phyloP scores from a whole-genome alignment of 164 flowering plant species.

The Malania oleifera region DNA sequence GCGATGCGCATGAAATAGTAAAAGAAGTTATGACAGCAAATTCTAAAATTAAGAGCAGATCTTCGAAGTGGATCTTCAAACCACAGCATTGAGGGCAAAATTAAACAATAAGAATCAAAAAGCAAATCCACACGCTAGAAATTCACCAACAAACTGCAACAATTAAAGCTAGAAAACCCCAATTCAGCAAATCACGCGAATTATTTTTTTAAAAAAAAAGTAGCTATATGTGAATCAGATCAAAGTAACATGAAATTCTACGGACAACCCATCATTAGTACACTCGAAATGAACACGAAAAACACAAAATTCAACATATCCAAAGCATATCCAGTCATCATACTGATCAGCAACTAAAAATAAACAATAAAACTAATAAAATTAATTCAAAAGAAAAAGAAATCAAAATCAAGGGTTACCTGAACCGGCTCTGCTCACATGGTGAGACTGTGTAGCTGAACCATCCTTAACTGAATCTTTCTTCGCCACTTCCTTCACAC shows the following conservation, averaged over 20 bases:
- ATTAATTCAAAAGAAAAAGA: background rate
- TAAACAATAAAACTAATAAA: background rate
- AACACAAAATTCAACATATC: constrained; percentile 15
- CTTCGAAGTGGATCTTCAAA: constrained; percentile 1
- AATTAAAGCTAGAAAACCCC: background rate
- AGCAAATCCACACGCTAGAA: constrained; percentile 3
- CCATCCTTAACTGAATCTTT: constrained; percentile 51
- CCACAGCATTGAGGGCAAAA: background rate
- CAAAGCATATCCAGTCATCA: background rate
- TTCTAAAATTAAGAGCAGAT: constrained; percentile 11
- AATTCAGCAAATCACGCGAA: constrained; percentile 13
- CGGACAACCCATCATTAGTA: constrained; percentile 13
- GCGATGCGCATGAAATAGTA: background rate
- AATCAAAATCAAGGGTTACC: constrained; percentile 23
- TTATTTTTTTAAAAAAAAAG: constrained; percentile 3
- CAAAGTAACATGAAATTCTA: constrained; percentile 7
- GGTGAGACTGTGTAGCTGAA: constrained; percentile 46
- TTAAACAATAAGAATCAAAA: background rate
- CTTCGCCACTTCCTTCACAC: constrained; percentile 38
- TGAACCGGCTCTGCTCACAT: constrained; percentile 37
- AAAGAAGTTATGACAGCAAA: background rate
- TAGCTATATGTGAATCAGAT: constrained; percentile 16
- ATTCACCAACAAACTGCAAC: background rate
- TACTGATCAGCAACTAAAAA: background rate
- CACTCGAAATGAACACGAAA: constrained; percentile 1